A percentile compares a stretch with the other conserved stretches of the same genome.
Evolutionary conservation across 495 filamentous ascomycete genomes (phyloP).

Genomic region (Xylaria bambusicola): DNA sequence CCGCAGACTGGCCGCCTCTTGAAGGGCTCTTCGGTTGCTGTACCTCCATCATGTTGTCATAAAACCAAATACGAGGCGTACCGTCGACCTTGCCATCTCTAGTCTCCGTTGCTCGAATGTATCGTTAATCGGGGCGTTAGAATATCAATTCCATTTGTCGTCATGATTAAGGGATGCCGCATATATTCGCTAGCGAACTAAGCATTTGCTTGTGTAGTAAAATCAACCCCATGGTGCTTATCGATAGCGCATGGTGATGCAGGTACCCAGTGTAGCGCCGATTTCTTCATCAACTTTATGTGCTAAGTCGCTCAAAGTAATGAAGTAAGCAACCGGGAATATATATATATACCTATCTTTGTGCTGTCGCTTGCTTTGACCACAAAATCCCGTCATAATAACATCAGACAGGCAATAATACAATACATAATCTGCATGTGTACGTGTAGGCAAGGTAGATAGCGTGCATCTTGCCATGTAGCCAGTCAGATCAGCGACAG

Average conservation of each 20-base stretch:
- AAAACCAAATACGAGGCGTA: background rate
- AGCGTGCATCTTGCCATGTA: background rate
- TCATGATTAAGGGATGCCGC: slow-evolving; percentile 1
- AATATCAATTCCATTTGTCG: background rate
- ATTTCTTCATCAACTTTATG: too few species aligned
- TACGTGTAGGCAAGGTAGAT: too few species aligned
- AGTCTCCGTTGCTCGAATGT: background rate
- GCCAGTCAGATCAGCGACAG: slow-evolving; percentile 1
- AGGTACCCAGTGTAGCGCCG: background rate
- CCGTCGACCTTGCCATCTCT: background rate
- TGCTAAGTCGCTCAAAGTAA: too few species aligned
- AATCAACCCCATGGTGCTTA: background rate
- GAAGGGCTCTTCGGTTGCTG: slow-evolving; percentile 15
- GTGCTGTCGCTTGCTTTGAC: too few species aligned
- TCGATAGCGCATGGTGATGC: background rate
- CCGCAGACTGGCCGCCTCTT: slow-evolving; percentile 2
- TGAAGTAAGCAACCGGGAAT: too few species aligned
- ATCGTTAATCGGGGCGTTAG: background rate
- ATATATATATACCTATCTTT: too few species aligned
- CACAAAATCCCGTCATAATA: too few species aligned
- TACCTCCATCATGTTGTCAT: slow-evolving; percentile 15
- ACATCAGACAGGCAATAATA: too few species aligned
- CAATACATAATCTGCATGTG: too few species aligned
- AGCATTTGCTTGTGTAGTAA: background rate
- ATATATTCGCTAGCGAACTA: too few species aligned